Percentiles rank a stretch among this genome's conserved stretches.
phyloP scores from a whole-genome alignment of 2,329 filamentous ascomycete genomes.

The Aureobasidium sp. region DNA sequence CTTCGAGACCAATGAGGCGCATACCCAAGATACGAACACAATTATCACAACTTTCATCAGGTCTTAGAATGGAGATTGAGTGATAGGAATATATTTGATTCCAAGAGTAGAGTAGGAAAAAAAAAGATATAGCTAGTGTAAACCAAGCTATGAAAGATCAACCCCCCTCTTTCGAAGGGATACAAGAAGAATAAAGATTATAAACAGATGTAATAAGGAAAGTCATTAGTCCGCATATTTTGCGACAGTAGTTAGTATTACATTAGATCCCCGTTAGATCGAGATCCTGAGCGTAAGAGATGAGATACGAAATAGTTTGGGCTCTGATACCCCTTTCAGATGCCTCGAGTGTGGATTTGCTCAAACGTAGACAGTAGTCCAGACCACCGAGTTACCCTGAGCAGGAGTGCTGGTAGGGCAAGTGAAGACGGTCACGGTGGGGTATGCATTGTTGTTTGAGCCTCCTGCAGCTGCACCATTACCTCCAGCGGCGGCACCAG shows the following conservation, averaged over 20 bases:
- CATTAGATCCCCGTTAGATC: neutral
- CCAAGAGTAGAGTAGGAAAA: too few relatives aligned
- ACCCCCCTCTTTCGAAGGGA: neutral
- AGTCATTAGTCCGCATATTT: neutral
- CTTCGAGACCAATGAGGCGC: too few relatives aligned
- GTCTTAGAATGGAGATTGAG: too few relatives aligned
- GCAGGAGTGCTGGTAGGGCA: slow-evolving; percentile 31
- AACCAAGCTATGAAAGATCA: too few relatives aligned
- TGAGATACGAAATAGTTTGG: neutral
- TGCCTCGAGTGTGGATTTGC: neutral
- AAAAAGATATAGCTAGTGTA: neutral
- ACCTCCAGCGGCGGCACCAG: neutral
- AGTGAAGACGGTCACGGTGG: slow-evolving; percentile 1
- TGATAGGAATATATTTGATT: neutral
- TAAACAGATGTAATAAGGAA: neutral
- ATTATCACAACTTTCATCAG: too few relatives aligned
- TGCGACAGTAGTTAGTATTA: slow-evolving; percentile 4
- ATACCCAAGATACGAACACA: too few relatives aligned
- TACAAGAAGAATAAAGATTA: neutral
- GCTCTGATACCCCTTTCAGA: neutral
- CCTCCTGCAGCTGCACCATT: too few relatives aligned
- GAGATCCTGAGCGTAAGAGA: neutral
- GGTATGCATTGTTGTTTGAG: neutral
- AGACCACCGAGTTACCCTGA: neutral
- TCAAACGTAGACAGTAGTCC: neutral